A percentile compares a stretch with the other conserved stretches of the same genome.
phyloP scores from a whole-genome alignment of 352 stramenopile species.

The Phytopythium kandeliae region DNA sequence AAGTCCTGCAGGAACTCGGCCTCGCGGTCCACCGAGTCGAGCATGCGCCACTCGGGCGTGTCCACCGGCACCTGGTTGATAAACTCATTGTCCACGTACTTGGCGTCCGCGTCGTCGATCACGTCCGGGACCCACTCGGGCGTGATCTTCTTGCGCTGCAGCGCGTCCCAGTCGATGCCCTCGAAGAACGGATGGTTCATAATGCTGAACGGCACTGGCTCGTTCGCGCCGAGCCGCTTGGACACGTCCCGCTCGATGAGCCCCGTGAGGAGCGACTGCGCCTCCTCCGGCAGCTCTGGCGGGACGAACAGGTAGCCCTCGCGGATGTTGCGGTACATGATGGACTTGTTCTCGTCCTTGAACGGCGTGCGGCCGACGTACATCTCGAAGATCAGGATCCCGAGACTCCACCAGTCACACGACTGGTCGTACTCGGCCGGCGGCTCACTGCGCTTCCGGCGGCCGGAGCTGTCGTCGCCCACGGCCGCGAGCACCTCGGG shows the following conservation, averaged over 20 bases:
- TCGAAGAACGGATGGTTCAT: slow-evolving; percentile 88
- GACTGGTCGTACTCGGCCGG: slow-evolving; percentile 61
- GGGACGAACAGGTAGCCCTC: slow-evolving; percentile 80
- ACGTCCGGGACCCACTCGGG: slow-evolving; percentile 81
- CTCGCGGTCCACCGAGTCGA: slow-evolving; percentile 83
- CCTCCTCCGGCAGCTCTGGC: slow-evolving; percentile 58
- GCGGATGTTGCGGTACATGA: slow-evolving; percentile 91
- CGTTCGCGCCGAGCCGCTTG: slow-evolving; percentile 72
- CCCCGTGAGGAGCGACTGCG: slow-evolving; percentile 66
- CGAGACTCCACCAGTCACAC: slow-evolving; percentile 90
- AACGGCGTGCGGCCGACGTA: slow-evolving; percentile 88
- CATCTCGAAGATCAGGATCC: slow-evolving; percentile 91
- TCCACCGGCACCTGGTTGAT: slow-evolving; percentile 83
- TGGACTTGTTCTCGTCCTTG: slow-evolving; percentile 87
- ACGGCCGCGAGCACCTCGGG: slow-evolving; percentile 85
- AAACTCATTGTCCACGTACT: slow-evolving; percentile 88
- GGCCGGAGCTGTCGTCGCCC: slow-evolving; percentile 26
- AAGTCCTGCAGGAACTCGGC: slow-evolving; percentile 84
- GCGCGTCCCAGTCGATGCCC: slow-evolving; percentile 80
- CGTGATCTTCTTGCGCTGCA: slow-evolving; percentile 74
- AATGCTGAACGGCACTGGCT: slow-evolving; percentile 79
- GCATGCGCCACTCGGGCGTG: slow-evolving; percentile 86
- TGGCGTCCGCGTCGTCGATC: slow-evolving; percentile 77
- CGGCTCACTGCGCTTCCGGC: slow-evolving; percentile 21
- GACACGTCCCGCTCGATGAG: slow-evolving; percentile 71